phyloP scores from a whole-genome alignment of 192 early-diverging fungal species.

The Coemansia sp. region DNA sequence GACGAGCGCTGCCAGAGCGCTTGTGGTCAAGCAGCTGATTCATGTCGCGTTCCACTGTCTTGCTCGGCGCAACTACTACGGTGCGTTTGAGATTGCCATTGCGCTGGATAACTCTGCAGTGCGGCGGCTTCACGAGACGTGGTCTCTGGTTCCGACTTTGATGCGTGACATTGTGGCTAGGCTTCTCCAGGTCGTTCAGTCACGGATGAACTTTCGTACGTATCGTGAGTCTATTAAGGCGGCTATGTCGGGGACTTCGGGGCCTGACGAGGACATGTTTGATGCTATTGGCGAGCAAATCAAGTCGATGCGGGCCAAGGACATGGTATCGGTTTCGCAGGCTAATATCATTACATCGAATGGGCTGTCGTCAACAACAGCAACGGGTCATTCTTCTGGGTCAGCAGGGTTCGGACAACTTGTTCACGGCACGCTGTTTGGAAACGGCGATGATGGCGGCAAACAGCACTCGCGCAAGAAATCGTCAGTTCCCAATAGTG shows the following conservation, averaged over 20 bases:
- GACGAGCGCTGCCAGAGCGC: constrained; percentile 37
- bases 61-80: constrained; percentile 54
- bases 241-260: constrained; percentile 38
- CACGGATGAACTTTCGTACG: constrained; percentile 50
- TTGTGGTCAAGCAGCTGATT: constrained; percentile 50
- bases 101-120: constrained; percentile 53
- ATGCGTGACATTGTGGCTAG: constrained; percentile 46
- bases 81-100: constrained; percentile 54
- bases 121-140: constrained; percentile 49
- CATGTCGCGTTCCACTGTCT: constrained; percentile 55
- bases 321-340: constrained; percentile 31
- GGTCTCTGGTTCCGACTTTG: constrained; percentile 45
- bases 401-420: constrained; percentile 33
- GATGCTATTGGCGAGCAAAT: constrained; percentile 38
- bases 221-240: constrained; percentile 54
- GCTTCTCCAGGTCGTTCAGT: constrained; percentile 44
- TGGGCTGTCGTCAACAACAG: constrained; percentile 15
- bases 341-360: constrained; percentile 15
- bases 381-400: constrained; percentile 17
- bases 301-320: constrained; percentile 42
- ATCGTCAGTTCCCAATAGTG: constrained; percentile 19
- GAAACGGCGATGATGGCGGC: constrained; percentile 22
- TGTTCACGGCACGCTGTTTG: constrained; percentile 44
- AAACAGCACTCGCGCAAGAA: constrained; percentile 46
- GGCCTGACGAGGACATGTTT: constrained; percentile 51